A percentile compares a stretch with the other conserved stretches of the same genome.
Conservation (phyloP, 2,329 filamentous ascomycete genomes). For the Chaetomiaceae sp. region DNA sequence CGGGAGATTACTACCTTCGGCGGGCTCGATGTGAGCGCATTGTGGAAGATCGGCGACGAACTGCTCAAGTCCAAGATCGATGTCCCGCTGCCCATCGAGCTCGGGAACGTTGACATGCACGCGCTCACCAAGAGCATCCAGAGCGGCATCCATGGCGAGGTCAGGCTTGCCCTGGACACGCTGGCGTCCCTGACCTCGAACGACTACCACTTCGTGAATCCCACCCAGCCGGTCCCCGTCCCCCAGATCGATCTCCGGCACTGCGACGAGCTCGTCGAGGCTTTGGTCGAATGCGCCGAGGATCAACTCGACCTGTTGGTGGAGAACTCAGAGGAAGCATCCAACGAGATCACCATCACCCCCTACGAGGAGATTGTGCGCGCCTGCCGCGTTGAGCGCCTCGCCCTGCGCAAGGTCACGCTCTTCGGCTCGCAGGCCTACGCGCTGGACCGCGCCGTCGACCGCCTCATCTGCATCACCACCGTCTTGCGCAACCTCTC, state of each 20-base stretch:
- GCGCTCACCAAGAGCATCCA: slow-evolving; percentile 85
- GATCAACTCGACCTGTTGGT: slow-evolving; percentile 79
- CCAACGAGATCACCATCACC: slow-evolving; percentile 74
- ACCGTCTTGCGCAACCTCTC: slow-evolving; percentile 91
- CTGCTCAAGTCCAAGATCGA: slow-evolving; percentile 66
- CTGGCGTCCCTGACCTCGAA: slow-evolving; percentile 45
- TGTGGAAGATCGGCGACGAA: slow-evolving; percentile 59
- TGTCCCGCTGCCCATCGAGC: slow-evolving; percentile 65
- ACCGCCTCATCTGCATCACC: slow-evolving; percentile 82
- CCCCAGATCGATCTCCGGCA: slow-evolving; percentile 61
- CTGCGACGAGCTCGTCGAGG: slow-evolving; percentile 85
- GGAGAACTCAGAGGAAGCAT: slow-evolving; percentile 77
- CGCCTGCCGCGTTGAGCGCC: slow-evolving; percentile 67
- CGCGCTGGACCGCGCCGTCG: slow-evolving; percentile 78
- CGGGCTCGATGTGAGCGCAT: slow-evolving; percentile 62
- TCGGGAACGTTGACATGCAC: slow-evolving; percentile 85
- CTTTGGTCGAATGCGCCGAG: slow-evolving; percentile 83
- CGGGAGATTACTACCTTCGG: slow-evolving; percentile 57
- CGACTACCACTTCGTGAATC: slow-evolving; percentile 50
- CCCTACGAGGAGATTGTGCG: slow-evolving; percentile 85
- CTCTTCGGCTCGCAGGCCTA: slow-evolving; percentile 72
- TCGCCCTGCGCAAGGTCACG: slow-evolving; percentile 65
- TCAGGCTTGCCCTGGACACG: slow-evolving; percentile 83
- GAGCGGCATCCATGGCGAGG: slow-evolving; percentile 81
- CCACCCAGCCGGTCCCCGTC: slow-evolving; percentile 52